Percentiles rank a stretch among this genome's conserved stretches.
Conservation (phyloP, 2,329 filamentous ascomycete species). For the Colletotrichum theobromicola region DNA sequence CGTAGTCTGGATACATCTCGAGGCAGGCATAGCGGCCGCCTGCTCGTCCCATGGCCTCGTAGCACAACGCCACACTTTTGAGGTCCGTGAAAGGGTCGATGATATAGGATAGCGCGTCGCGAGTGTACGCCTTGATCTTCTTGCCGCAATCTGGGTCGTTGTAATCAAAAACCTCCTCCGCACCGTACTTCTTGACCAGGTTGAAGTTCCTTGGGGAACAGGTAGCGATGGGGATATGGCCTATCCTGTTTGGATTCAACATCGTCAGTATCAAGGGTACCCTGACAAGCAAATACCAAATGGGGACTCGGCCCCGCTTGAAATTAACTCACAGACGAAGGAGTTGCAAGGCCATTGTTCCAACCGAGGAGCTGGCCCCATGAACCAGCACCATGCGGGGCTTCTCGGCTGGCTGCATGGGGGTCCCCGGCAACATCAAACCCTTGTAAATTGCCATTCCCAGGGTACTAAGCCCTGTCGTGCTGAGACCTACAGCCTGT, state of each 20-base stretch:
- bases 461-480: conserved; percentile 12
- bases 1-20: background rate
- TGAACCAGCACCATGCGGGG: conserved; percentile 25
- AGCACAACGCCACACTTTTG: conserved; percentile 38
- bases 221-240: conserved; percentile 33
- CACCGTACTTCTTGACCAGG: conserved; percentile 44
- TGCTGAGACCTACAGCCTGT: conserved; percentile 22
- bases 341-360: conserved; percentile 29
- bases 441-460: conserved; percentile 25
- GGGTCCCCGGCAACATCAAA: conserved; percentile 23
- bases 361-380: conserved; percentile 25
- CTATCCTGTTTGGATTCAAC: background rate
- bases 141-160: conserved; percentile 31
- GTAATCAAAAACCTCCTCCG: conserved; percentile 51
- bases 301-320: background rate
- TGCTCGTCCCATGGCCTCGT: conserved; percentile 35
- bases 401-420: conserved; percentile 13
- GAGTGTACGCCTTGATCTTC: conserved; percentile 33
- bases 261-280: background rate
- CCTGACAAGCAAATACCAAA: background rate
- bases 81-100: conserved; percentile 42
- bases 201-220: conserved; percentile 47
- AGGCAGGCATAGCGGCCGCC: background rate
- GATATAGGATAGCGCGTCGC: conserved; percentile 37
- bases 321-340: conserved; percentile 27